Evolutionary conservation across 495 filamentous ascomycete species (phyloP).

Genomic region (Penicillium egyptiacum): DNA sequence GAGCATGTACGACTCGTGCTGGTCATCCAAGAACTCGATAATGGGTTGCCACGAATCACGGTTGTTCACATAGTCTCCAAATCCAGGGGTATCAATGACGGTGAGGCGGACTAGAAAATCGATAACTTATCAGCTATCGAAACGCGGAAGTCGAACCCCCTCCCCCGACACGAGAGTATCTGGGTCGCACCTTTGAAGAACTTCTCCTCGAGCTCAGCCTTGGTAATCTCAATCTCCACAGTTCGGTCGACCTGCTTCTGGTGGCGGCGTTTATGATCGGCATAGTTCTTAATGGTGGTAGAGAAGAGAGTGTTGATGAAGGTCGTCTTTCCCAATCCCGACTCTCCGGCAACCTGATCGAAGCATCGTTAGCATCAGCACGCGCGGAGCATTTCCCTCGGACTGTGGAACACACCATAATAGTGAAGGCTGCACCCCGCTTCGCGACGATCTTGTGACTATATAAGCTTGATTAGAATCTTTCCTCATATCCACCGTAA

Average conservation of each 20-base stretch:
- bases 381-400: constrained; percentile 8
- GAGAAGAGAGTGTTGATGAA: constrained; percentile 99
- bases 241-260: constrained; percentile 99
- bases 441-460: constrained; percentile 99
- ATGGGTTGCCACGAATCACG: constrained; percentile 99
- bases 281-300: constrained; percentile 99
- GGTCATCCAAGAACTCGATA: constrained; percentile 98
- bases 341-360: constrained; percentile 90
- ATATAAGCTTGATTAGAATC: constrained; percentile 34
- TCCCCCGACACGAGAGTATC: not conserved
- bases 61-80: constrained; percentile 99
- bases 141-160: constrained; percentile 1
- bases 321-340: constrained; percentile 96
- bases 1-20: constrained; percentile 99
- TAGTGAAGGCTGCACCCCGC: constrained; percentile 97
- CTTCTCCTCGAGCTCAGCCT: constrained; percentile 99
- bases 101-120: constrained; percentile 79
- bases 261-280: constrained; percentile 97
- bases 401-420: constrained; percentile 70
- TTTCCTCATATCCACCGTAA: constrained; percentile 17
- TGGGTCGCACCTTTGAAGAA: constrained; percentile 93
- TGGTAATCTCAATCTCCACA: constrained; percentile 99
- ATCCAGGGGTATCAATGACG: constrained; percentile 97
- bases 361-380: constrained; percentile 32
- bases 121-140: constrained; percentile 17